Conservation (phyloP, 805 yeast genomes). For the Blastobotrys mokoenaii region DNA sequence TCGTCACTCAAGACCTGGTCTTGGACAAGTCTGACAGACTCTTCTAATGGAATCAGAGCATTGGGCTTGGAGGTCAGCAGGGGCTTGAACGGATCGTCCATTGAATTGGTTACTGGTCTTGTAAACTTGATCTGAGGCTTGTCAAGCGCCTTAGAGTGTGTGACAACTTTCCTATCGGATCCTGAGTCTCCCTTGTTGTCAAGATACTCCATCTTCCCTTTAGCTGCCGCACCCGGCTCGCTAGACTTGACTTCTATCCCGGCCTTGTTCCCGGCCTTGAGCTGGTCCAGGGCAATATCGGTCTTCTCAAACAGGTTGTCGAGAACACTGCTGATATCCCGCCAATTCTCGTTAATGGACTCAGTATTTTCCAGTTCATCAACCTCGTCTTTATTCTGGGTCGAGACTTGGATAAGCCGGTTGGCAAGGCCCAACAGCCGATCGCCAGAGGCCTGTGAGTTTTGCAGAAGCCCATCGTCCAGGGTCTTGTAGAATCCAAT, state of each 20-base stretch:
- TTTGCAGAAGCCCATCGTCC: conserved; percentile 38
- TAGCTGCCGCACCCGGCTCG: conserved; percentile 1
- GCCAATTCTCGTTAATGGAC: conserved; percentile 48
- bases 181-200: conserved; percentile 6
- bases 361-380: conserved; percentile 34
- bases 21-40: conserved; percentile 35
- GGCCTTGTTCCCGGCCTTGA: conserved; percentile 17
- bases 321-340: conserved; percentile 47
- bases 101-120: conserved; percentile 57
- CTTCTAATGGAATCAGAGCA: conserved; percentile 48
- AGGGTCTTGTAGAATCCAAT: conserved; percentile 63
- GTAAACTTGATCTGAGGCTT: conserved; percentile 68
- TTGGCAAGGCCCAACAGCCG: conserved; percentile 25
- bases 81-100: conserved; percentile 69
- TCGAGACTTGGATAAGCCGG: conserved; percentile 17
- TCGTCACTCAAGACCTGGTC: neutral
- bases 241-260: neutral
- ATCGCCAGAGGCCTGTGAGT: conserved; percentile 32
- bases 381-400: conserved; percentile 24
- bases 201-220: neutral
- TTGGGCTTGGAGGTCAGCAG: conserved; percentile 64
- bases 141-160: conserved; percentile 26
- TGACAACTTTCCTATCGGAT: conserved; percentile 15
- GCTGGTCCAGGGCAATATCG: conserved; percentile 56
- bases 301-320: conserved; percentile 71